Percentiles rank a stretch among this genome's conserved stretches.
These are phyloP conservation scores for Ceratocystis cubensis DNA, from an alignment of 2,329 filamentous ascomycete genomes.

Conservation along the genomic window DNA sequence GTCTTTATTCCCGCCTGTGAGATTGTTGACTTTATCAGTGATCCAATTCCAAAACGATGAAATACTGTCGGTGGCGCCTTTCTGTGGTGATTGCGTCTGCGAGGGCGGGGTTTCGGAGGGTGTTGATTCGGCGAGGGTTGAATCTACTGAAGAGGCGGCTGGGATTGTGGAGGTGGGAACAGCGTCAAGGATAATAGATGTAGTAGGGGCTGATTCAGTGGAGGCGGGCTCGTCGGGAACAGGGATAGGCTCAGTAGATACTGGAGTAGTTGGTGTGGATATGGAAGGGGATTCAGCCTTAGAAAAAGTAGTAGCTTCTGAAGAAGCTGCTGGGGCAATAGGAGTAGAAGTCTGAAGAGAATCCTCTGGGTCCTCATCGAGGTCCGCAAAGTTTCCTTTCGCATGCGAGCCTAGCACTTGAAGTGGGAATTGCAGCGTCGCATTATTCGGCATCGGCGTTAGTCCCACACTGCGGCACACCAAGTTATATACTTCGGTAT, in stretches of 20 bases:
- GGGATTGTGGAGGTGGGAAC: background rate
- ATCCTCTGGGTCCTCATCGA: conserved; percentile 41
- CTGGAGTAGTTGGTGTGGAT: conserved; percentile 17
- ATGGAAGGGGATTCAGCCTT: background rate
- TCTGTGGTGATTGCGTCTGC: background rate
- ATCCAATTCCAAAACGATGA: conserved; percentile 13
- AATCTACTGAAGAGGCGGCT: background rate
- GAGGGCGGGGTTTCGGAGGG: background rate
- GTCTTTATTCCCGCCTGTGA: conserved; percentile 21
- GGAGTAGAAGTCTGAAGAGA: background rate
- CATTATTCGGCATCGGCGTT: conserved; percentile 66
- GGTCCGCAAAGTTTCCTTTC: conserved; percentile 35
- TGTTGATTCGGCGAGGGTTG: background rate
- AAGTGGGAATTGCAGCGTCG: conserved; percentile 64
- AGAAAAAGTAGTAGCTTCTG: conserved; percentile 23
- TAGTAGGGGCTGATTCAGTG: background rate
- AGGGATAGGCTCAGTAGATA: conserved; percentile 22
- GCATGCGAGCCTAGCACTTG: conserved; percentile 51
- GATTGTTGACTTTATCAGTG: conserved; percentile 5
- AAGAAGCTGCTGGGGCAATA: conserved; percentile 12
- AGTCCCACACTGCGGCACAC: conserved; percentile 78
- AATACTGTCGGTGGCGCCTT: conserved; percentile 23
- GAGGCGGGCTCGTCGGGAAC: background rate
- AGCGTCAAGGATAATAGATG: background rate
- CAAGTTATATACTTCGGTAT: conserved; percentile 89